These are phyloP conservation scores for Apiospora aurea DNA, from an alignment of 2,329 filamentous ascomycete genomes.

Conservation along the genomic window DNA sequence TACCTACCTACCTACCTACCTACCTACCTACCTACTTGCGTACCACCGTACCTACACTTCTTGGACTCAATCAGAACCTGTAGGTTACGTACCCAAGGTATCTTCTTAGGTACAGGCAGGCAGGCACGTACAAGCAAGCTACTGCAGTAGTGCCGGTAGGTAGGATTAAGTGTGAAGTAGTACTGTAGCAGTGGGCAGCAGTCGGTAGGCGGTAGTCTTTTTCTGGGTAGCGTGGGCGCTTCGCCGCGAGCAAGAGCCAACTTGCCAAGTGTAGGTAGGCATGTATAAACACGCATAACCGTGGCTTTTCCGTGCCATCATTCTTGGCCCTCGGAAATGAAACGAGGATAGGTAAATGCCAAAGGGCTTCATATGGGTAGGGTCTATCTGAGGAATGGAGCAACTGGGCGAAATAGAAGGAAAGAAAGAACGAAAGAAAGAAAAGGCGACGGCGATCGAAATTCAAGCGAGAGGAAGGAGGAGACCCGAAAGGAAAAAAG, in stretches of 20 bases:
- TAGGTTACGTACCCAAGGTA: background rate
- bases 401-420: conserved; percentile 25
- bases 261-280: background rate
- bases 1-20: background rate
- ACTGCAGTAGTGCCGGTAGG: conserved; percentile 17
- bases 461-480: conserved; percentile 2
- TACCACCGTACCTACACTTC: background rate
- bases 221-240: background rate
- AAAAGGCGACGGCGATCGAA: background rate
- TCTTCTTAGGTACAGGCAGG: background rate
- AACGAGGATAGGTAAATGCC: background rate
- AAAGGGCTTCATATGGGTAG: background rate
- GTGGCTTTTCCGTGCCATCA: background rate
- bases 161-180: conserved; percentile 6
- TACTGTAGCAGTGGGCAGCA: background rate
- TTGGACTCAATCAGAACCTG: background rate
- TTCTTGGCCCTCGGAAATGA: conserved; percentile 3
- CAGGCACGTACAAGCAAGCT: background rate
- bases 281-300: conserved; percentile 1
- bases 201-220: background rate
- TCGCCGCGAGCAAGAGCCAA: background rate
- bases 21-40: background rate
- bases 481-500: background rate
- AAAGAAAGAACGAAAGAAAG: conserved; percentile 27
- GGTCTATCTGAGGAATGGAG: conserved; percentile 7